Conservation (phyloP, 306 rosid species). For the Rosa chinensis region DNA sequence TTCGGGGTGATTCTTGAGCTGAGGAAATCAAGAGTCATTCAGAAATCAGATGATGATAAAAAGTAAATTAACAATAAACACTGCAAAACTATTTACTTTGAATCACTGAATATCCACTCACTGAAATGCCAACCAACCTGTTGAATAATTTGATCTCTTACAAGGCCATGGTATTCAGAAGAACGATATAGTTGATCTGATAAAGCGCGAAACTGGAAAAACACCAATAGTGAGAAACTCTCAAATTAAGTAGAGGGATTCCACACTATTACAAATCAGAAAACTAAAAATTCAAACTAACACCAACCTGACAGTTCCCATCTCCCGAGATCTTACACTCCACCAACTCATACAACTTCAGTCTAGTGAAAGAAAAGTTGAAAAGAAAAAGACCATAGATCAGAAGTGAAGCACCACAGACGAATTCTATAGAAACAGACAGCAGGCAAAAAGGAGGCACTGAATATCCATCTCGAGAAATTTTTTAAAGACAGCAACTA, state of each 20-base stretch:
- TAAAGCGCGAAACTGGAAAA: slow-evolving; percentile 84
- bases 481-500: background rate
- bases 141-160: slow-evolving; percentile 70
- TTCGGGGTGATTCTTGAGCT: slow-evolving; percentile 64
- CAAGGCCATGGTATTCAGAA: slow-evolving; percentile 71
- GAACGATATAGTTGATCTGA: slow-evolving; percentile 97
- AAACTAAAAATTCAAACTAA: slow-evolving; percentile 4
- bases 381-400: background rate
- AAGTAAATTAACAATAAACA: too few relatives aligned
- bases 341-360: slow-evolving; percentile 82
- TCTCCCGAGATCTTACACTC: slow-evolving; percentile 87
- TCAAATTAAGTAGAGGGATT: slow-evolving; percentile 3
- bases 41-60: background rate
- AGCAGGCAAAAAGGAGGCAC: background rate
- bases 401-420: background rate
- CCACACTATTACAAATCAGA: background rate
- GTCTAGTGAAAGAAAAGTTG: slow-evolving; percentile 43
- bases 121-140: slow-evolving; percentile 59
- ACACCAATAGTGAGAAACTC: slow-evolving; percentile 28
- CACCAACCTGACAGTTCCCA: slow-evolving; percentile 94
- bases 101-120: slow-evolving; percentile 6
- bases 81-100: slow-evolving; percentile 12
- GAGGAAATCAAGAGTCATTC: slow-evolving; percentile 25
- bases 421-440: background rate
- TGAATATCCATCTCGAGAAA: background rate